Percentiles rank a stretch among this genome's conserved stretches.
phyloP scores from a whole-genome alignment of 306 rosid genomes.

The Ormosia emarginata region DNA sequence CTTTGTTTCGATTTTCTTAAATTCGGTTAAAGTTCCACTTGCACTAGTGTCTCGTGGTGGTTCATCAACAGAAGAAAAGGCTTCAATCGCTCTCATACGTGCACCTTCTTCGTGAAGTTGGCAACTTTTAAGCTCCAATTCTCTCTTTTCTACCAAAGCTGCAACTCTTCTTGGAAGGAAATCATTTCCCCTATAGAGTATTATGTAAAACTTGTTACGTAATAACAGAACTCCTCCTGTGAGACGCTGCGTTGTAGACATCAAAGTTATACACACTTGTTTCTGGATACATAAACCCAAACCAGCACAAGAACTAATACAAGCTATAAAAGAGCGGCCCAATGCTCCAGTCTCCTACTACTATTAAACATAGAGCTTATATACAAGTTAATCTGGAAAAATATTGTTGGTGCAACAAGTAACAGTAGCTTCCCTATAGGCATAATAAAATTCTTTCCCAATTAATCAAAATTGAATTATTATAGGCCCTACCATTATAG shows the following conservation, averaged over 20 bases:
- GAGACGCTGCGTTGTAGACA: constrained; percentile 56
- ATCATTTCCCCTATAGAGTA: constrained; percentile 85
- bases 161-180: constrained; percentile 64
- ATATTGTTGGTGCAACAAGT: not conserved
- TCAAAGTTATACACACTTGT: constrained; percentile 5
- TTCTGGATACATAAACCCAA: not conserved
- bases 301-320: not conserved
- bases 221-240: constrained; percentile 81
- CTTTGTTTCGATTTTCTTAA: constrained; percentile 40
- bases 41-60: constrained; percentile 29
- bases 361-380: not conserved
- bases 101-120: constrained; percentile 67
- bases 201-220: constrained; percentile 65
- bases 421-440: not conserved
- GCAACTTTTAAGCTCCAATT: constrained; percentile 52
- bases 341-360: not conserved
- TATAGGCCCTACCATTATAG: not conserved
- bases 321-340: not conserved
- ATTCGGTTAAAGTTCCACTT: constrained; percentile 74
- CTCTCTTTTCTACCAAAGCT: constrained; percentile 57
- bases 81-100: constrained; percentile 50
- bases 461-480: not conserved
- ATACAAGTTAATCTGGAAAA: not conserved
- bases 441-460: not conserved
- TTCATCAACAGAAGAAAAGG: constrained; percentile 39